phyloP scores from a whole-genome alignment of 129 eudicot species.

The Tagetes patula region DNA sequence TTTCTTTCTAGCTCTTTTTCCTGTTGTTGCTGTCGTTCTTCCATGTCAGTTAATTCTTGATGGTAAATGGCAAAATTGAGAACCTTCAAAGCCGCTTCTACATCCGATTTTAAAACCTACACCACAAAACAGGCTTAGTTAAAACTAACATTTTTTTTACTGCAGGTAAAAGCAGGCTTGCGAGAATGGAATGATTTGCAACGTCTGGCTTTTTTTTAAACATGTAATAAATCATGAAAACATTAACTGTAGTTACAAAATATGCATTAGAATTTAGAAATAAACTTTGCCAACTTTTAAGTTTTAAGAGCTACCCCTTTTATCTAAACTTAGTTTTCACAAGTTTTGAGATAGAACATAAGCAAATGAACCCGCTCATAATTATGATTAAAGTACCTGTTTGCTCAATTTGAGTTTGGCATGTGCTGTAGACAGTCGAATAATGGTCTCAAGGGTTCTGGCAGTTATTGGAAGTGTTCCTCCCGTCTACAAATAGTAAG shows the following conservation, averaged over 20 bases:
- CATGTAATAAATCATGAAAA: background rate
- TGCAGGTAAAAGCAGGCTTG: background rate
- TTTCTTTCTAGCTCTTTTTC: slow-evolving; percentile 57
- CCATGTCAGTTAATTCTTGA: slow-evolving; percentile 94
- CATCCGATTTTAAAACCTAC: slow-evolving; percentile 78
- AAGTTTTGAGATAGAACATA: background rate
- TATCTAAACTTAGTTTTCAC: background rate
- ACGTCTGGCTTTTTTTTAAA: background rate
- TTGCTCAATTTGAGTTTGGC: slow-evolving; percentile 85
- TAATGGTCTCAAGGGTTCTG: slow-evolving; percentile 95
- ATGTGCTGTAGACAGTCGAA: slow-evolving; percentile 95
- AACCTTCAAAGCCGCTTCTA: slow-evolving; percentile 93
- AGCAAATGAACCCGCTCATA: background rate
- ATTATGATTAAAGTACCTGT: slow-evolving; percentile 53
- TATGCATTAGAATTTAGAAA: background rate
- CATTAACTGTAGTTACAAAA: background rate
- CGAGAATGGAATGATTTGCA: background rate
- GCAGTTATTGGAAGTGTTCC: slow-evolving; percentile 99
- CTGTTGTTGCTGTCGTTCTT: slow-evolving; percentile 72
- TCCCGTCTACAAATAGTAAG: slow-evolving; percentile 53
- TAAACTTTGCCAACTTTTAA: background rate
- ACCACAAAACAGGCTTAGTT: background rate
- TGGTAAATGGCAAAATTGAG: slow-evolving; percentile 94
- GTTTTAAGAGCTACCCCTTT: background rate
- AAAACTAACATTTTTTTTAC: background rate